phyloP scores from a whole-genome alignment of 2,329 filamentous ascomycete species.

The Aspergillus candidus region DNA sequence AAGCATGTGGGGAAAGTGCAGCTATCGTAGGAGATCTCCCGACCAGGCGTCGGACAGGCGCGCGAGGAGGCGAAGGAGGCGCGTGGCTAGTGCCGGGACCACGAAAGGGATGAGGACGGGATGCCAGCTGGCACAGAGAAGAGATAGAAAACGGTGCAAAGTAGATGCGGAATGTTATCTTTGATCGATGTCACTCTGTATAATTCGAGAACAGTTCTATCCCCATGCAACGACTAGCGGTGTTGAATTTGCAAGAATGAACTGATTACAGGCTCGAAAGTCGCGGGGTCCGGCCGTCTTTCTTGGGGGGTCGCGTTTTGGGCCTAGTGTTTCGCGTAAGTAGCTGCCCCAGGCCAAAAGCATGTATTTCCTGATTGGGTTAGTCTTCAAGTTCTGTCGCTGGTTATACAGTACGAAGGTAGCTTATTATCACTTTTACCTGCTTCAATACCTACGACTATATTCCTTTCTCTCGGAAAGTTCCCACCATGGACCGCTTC shows the following conservation, averaged over 20 bases:
- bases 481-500: no score
- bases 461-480: no score
- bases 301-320: conserved; percentile 18
- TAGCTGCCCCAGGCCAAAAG: conserved; percentile 4
- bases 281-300: conserved; percentile 17
- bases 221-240: conserved; percentile 1
- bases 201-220: background rate
- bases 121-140: conserved; percentile 3
- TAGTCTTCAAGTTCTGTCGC: no score
- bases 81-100: conserved; percentile 25
- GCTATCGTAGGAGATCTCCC: conserved; percentile 20
- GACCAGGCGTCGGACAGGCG: conserved; percentile 13
- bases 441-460: no score
- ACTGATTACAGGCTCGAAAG: conserved; percentile 7
- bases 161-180: background rate
- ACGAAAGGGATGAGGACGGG: conserved; percentile 18
- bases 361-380: conserved; percentile 16
- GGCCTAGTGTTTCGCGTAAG: conserved; percentile 21
- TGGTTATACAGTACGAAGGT: no score
- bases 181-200: background rate
- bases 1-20: conserved; percentile 20
- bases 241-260: conserved; percentile 3
- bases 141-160: background rate
- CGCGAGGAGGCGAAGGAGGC: conserved; percentile 28
- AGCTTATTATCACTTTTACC: no score